These are phyloP conservation scores for Kwoniella shandongensis DNA, from an alignment of 768 basidiomycete genomes.

Conservation along the genomic window DNA sequence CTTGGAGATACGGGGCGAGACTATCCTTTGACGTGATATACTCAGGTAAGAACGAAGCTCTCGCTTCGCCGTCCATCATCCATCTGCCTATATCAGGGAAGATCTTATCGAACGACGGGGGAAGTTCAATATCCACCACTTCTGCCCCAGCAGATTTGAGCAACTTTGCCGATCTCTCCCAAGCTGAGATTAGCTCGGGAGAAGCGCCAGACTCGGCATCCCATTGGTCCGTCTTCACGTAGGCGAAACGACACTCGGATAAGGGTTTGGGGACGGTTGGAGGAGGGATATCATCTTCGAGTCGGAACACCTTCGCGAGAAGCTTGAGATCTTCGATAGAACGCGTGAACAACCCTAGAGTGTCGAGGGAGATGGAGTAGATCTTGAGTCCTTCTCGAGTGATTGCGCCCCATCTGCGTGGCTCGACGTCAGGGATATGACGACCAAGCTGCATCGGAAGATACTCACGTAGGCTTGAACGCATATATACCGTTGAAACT, in stretches of 20 bases:
- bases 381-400: conserved; percentile 49
- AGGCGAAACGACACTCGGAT: conserved; percentile 36
- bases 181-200: conserved; percentile 23
- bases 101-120: conserved; percentile 32
- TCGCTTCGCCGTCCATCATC: conserved; percentile 39
- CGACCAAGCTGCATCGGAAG: no score
- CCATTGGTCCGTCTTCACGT: conserved; percentile 37
- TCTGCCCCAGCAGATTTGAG: conserved; percentile 40
- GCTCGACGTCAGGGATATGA: no score
- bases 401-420: conserved; percentile 44
- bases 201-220: conserved; percentile 18
- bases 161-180: conserved; percentile 32
- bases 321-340: conserved; percentile 46
- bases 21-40: conserved; percentile 26
- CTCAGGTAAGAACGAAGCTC: conserved; percentile 42
- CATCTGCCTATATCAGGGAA: neutral
- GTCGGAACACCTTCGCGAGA: conserved; percentile 33
- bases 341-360: conserved; percentile 50
- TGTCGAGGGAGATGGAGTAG: conserved; percentile 41
- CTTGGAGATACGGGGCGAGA: conserved; percentile 28
- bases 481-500: conserved; percentile 51
- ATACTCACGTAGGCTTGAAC: conserved; percentile 48
- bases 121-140: conserved; percentile 45
- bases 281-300: conserved; percentile 35
- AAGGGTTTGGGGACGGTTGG: conserved; percentile 30